Base-by-base conservation (phyloP, 768 basidiomycete genomes). In the Xerocomus spinulosus region DNA sequence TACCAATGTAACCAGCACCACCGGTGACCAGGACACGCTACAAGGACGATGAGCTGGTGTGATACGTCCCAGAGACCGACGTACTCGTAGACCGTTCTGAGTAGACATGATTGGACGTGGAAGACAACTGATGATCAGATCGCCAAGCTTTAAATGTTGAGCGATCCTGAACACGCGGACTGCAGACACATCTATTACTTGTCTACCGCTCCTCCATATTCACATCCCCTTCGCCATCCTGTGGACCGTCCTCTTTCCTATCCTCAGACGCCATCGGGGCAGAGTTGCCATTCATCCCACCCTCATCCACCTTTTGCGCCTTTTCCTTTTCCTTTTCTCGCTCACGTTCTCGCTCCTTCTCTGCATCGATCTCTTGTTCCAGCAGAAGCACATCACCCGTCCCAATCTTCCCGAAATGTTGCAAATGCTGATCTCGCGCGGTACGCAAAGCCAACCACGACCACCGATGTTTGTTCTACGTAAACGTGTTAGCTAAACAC, bases 1-100 rank as follows among this genome's bases (percentile, higher is more conserved):
- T 47, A 88, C 91, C 92, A 57, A 94, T 93, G 70, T 94, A 94
- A 29, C 92, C 92, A 49, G 90, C 87, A 46, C 88, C 92, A 40
- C 92, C 84, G 29, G 84, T 85, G 52, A 86, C 80, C 51, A 86
- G 67, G 30, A 86, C 81, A 36, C 74, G 77, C 83, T 85, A 44
- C 33, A 34, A 38, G 43, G 37, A 37, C 46, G 13, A 36, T 56
- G 46, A 62, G 57, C 20, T 36, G 21, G 44, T 44, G 18, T 9
- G 18, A n/a, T 9, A 29, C 3, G 18, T 23, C 18, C 12, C 20
- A 52, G 44, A 52, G 38, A 26, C 42, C 43, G 53, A 75, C 75
- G 58, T 64, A 80, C 78, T 70, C 74, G 76, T 53, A 80, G 73
- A 45, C 69, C 56, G 30, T 50, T 56, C 28, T 61, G 49, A 40